phyloP scores from a whole-genome alignment of 371 early-diverging fungal genomes.

The Paraphysoderma sedebokerense region DNA sequence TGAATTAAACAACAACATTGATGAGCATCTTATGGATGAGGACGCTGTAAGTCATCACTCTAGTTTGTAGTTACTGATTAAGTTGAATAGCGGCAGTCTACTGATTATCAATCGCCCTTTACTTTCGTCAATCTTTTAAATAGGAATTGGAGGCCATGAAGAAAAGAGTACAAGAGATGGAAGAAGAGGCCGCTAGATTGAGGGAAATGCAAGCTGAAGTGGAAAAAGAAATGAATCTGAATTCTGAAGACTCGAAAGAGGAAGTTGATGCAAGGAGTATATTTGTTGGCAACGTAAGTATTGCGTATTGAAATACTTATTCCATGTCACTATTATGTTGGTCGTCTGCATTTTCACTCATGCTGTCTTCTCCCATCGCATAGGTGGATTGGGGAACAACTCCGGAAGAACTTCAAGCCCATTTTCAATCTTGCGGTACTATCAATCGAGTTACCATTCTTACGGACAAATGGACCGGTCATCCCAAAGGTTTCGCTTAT shows the following conservation, averaged over 20 bases:
- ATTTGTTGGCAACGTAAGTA: conserved; percentile 79
- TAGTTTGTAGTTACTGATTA: no score
- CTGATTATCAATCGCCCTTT: no score
- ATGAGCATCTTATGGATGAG: no score
- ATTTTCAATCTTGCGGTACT: conserved; percentile 90
- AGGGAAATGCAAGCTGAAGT: conserved; percentile 78
- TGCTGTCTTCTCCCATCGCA: not conserved
- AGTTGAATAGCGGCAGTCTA: no score
- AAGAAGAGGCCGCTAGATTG: conserved; percentile 86
- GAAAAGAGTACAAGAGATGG: conserved; percentile 76
- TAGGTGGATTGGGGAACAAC: conserved; percentile 86
- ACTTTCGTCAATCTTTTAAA: no score
- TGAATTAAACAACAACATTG: no score
- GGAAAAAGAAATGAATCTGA: conserved; percentile 53
- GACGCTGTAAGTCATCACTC: no score
- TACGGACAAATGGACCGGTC: conserved; percentile 85
- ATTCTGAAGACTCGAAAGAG: conserved; percentile 32
- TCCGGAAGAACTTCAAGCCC: conserved; percentile 90
- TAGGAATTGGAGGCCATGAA: conserved; percentile 78
- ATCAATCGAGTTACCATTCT: conserved; percentile 93
- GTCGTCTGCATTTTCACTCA: not conserved
- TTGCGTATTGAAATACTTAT: no score
- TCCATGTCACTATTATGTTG: conserved; percentile 1
- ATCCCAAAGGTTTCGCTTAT: conserved; percentile 96
- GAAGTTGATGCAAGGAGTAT: conserved; percentile 83